Conservation (phyloP, 2,329 filamentous ascomycete genomes). For the Aspergillus carbonarius region DNA sequence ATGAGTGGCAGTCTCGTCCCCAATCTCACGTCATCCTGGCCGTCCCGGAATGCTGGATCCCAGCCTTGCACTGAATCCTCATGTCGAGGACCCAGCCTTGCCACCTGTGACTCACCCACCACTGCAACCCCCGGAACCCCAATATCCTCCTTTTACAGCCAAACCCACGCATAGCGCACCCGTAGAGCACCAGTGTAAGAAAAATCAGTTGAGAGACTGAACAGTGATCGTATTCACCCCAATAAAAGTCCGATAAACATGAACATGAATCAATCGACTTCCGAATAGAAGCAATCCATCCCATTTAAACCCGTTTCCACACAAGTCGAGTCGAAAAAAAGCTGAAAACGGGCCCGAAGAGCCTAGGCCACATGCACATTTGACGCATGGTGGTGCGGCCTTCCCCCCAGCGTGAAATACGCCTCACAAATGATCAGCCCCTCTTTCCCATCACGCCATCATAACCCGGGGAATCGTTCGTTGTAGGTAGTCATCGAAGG, state of each 20-base stretch:
- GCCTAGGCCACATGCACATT: too few species aligned
- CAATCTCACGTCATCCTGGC: background rate
- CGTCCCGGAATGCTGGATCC: background rate
- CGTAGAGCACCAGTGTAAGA: background rate
- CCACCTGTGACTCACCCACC: background rate
- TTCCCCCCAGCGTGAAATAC: background rate
- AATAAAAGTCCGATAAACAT: conserved; percentile 1
- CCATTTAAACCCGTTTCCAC: background rate
- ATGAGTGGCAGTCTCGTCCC: background rate
- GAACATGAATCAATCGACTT: background rate
- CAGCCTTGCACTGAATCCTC: background rate
- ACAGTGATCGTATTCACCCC: conserved; percentile 6
- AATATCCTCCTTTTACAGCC: background rate
- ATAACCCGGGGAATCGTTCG: conserved; percentile 8
- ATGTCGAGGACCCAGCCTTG: background rate
- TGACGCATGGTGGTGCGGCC: background rate
- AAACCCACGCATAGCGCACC: background rate
- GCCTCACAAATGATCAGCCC: conserved; percentile 5
- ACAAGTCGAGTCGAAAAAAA: background rate
- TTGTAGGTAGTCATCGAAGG: conserved; percentile 3
- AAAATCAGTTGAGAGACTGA: conserved; percentile 1
- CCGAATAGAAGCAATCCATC: background rate
- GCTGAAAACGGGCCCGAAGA: background rate
- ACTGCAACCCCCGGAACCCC: background rate
- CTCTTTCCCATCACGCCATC: background rate